Base-by-base conservation (phyloP, 768 basidiomycete genomes). In the Ramaria rubella region DNA sequence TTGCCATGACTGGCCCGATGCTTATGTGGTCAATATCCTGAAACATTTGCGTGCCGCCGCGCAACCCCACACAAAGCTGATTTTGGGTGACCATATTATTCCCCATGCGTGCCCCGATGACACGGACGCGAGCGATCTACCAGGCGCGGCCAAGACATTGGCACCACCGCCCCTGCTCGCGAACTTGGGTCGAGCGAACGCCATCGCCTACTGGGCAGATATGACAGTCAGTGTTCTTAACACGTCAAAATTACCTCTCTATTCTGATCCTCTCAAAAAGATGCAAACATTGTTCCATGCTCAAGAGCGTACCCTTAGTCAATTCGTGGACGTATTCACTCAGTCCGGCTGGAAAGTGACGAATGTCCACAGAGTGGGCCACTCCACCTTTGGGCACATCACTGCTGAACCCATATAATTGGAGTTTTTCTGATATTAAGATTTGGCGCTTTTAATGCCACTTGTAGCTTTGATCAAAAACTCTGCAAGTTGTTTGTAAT, bases 161-260 rank as follows among this genome's bases (percentile, higher is more conserved):
- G 82, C 77, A 0, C 77, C 80, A 3, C 74, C 77, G 19, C 85
- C 86, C 31, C 68, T 90, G 15, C 72, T 89, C 27, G 73, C 86
- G 6, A 90, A 90, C 63, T 68, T 87, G 5, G 88, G 88, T 0
- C 84, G 83, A 62, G 86, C 85, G 7, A 87, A 69, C 64, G 76
- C 81, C 5, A 82, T 80, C 59, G 84, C 78, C 6, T 87, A 86
- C 65, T 85, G 79, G 76, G 76, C 85, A 75, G 86, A 88, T 64
- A 67, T 46, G 49, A 2, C 2, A 26, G 24, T 11, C 24, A 29
- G 30, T 33, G 19, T 29, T 33, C 30, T 9, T 23, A 24, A 14
- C 23, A 26, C 30, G 2, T 29, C 15, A 29, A 26, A 21, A 21
- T 17, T 23, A 27, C n/a, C n/a, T n/a, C n/a, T n/a, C n/a, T 51